Base-by-base conservation (phyloP, 1,284 basidiomycete species). In the Exobasidium cylindrosporum region DNA sequence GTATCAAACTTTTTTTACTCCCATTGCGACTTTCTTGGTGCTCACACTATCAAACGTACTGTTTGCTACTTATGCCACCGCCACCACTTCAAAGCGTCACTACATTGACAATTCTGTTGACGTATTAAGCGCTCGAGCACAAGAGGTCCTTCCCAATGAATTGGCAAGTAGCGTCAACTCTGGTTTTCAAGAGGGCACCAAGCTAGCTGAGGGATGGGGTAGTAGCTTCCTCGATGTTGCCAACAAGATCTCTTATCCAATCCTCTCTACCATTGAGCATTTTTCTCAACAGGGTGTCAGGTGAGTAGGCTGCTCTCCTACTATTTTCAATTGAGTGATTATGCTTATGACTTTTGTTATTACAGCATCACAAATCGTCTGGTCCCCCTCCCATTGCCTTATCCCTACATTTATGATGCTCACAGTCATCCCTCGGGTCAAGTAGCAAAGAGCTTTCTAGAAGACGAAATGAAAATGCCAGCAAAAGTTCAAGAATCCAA, bases 31-130 rank as follows among this genome's bases (percentile, higher is more conserved):
- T 10, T 7, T 60, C 17, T 55, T 69, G 23, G 64, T 71, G 52
- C 58, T 73, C 4, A 55, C 54, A 62, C 54, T 64, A 1, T 60
- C 65, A 45, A 69, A 73, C 30, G 13, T 61, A 10, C 64, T 58
- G 21, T 73, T 70, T 45, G 66, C 57, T 57, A 49, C 67, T 6
- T 61, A 70, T 26, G 31, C 70, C 28, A 58, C 54, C 40, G 54
- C 61, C 35, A 59, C 53, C 32, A 46, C 53, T n/a, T 53, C 61
- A 11, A 54, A 68, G 45, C 52, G 63, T 35, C 57, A 57, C 43
- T 60, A 65, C 26, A 32, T n/a, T 44, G 45, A 26, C 58, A 63
- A 14, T 45, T 45, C 47, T n/a, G 45, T 49, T 29, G 31, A 57
- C 10, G 31, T 24, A 6, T 13, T 30, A 7, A 23, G 28, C 13